Percentiles rank a stretch among this genome's conserved stretches.
Conservation (phyloP, 108 stramenopile species). For the Craspedostauros australis region DNA sequence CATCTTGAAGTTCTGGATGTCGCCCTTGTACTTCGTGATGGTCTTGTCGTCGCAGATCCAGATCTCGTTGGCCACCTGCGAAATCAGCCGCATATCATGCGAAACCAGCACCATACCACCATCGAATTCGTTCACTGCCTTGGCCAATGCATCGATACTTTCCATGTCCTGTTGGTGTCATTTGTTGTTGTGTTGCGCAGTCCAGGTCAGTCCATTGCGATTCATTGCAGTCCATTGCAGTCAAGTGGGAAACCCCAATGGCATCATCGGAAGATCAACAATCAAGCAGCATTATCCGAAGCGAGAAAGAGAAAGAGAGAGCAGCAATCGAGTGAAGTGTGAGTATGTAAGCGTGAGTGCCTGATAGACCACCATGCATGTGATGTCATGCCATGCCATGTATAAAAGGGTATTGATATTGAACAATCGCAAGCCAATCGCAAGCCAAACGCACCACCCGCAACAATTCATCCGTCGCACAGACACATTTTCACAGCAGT, state of each 20-base stretch:
- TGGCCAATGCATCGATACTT: slow-evolving; percentile 94
- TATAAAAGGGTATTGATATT: not conserved
- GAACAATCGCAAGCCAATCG: not conserved
- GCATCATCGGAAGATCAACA: too few species aligned
- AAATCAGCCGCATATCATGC: slow-evolving; percentile 99
- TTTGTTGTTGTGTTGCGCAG: too few species aligned
- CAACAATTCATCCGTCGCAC: too few species aligned
- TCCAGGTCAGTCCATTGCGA: too few species aligned
- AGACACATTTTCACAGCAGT: too few species aligned
- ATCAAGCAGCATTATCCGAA: too few species aligned
- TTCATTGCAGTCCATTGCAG: too few species aligned
- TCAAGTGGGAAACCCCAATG: too few species aligned
- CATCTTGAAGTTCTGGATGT: slow-evolving; percentile 93
- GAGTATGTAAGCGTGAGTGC: too few species aligned
- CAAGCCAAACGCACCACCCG: too few species aligned
- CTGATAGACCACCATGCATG: not conserved
- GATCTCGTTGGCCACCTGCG: slow-evolving; percentile 95
- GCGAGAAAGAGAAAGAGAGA: slow-evolving; percentile 7
- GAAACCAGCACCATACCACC: slow-evolving; percentile 95
- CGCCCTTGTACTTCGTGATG: slow-evolving; percentile 80
- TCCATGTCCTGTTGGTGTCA: too few species aligned
- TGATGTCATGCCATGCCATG: not conserved
- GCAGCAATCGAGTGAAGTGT: not conserved
- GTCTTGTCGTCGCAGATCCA: slow-evolving; percentile 96
- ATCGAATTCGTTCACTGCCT: slow-evolving; percentile 94